These are phyloP conservation scores for Passalora sequoiae DNA, from an alignment of 2,329 filamentous ascomycete genomes.

Conservation along the genomic window DNA sequence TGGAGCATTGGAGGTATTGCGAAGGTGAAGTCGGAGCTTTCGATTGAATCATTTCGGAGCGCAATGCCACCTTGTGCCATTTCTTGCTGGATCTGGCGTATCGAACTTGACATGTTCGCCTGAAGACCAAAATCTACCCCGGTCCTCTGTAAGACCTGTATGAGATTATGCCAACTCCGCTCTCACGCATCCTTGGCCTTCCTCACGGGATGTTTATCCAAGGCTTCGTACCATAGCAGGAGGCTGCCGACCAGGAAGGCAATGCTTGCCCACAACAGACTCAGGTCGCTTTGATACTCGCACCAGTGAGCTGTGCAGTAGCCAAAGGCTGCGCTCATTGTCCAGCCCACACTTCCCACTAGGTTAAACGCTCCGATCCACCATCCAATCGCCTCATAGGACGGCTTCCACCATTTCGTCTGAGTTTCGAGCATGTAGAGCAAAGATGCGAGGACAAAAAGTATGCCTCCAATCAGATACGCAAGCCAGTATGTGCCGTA, in stretches of 20 bases:
- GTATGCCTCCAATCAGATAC: slow-evolving; percentile 25
- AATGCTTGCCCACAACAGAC: slow-evolving; percentile 28
- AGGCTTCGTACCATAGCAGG: slow-evolving; percentile 30
- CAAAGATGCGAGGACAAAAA: slow-evolving; percentile 26
- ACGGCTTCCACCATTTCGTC: slow-evolving; percentile 28
- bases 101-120: no score
- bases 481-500: slow-evolving; percentile 26
- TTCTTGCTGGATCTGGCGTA: no score
- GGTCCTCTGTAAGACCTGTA: no score
- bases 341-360: slow-evolving; percentile 28
- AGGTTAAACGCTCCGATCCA: slow-evolving; percentile 29
- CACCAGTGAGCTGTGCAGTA: slow-evolving; percentile 25
- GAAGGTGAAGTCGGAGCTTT: no score
- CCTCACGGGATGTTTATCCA: slow-evolving; percentile 14
- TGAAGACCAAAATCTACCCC: no score
- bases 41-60: no score
- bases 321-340: slow-evolving; percentile 28
- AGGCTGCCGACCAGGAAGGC: slow-evolving; percentile 30
- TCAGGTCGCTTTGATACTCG: slow-evolving; percentile 24
- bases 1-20: no score
- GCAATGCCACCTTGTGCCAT: no score
- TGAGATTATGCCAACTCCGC: no score
- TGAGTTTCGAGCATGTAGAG: slow-evolving; percentile 32
- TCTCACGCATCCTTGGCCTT: slow-evolving; percentile 1
- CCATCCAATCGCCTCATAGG: slow-evolving; percentile 26